These are phyloP conservation scores for Westerdykella aurantiaca DNA, from an alignment of 2,329 filamentous ascomycete genomes.

Conservation along the genomic window DNA sequence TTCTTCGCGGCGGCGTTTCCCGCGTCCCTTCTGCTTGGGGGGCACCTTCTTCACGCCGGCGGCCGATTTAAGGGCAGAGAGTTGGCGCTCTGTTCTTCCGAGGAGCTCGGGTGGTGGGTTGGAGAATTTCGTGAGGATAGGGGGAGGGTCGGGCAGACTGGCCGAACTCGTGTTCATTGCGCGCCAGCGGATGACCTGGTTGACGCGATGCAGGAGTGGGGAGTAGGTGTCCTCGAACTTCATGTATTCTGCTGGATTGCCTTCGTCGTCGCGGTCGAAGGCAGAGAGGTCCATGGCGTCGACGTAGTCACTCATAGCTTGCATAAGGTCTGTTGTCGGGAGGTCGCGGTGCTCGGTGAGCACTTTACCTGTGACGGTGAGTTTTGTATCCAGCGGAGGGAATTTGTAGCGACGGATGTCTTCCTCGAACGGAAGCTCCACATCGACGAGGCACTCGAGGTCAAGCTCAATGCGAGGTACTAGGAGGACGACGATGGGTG, in stretches of 20 bases:
- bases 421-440: conserved; percentile 88
- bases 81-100: conserved; percentile 49
- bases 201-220: conserved; percentile 80
- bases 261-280: conserved; percentile 67
- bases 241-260: conserved; percentile 60
- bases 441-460: conserved; percentile 80
- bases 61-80: conserved; percentile 60
- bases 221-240: conserved; percentile 77
- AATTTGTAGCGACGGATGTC: conserved; percentile 89
- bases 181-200: conserved; percentile 75
- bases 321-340: conserved; percentile 65
- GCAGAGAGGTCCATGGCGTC: conserved; percentile 83
- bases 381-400: conserved; percentile 77
- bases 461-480: conserved; percentile 73
- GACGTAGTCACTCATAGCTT: conserved; percentile 86
- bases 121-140: conserved; percentile 62
- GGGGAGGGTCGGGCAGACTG: conserved; percentile 45
- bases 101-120: conserved; percentile 64
- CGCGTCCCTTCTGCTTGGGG: conserved; percentile 67
- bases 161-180: conserved; percentile 68
- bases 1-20: conserved; percentile 56
- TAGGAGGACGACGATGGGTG: conserved; percentile 70
- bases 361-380: conserved; percentile 78
- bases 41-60: conserved; percentile 81
- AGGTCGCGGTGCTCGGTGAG: conserved; percentile 79